These are phyloP conservation scores for Kingdonia uniflora DNA, from an alignment of 164 flowering plant genomes.

Conservation along the genomic window DNA sequence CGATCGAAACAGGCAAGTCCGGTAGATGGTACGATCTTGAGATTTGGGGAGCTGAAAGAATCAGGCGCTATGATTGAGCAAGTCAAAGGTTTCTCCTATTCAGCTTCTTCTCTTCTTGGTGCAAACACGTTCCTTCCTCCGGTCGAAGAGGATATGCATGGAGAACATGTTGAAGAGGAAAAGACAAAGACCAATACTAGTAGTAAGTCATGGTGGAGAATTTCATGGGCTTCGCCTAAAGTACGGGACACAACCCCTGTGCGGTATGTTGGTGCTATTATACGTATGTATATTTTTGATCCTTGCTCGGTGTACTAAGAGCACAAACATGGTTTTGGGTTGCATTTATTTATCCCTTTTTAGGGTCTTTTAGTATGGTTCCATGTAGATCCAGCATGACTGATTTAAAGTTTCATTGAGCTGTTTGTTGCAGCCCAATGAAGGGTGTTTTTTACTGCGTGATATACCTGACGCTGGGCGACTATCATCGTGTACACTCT, in stretches of 20 bases:
- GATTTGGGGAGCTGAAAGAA: conserved; percentile 81
- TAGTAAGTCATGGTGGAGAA: conserved; percentile 76
- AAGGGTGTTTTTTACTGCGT: conserved; percentile 94
- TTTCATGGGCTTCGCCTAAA: conserved; percentile 84
- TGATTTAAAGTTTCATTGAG: background rate
- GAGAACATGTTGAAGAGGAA: conserved; percentile 22
- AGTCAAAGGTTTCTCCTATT: conserved; percentile 90
- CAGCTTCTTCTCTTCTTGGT: conserved; percentile 82
- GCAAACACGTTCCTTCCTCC: conserved; percentile 46
- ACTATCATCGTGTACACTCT: conserved; percentile 89
- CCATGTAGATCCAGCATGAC: no score
- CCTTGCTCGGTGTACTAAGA: no score
- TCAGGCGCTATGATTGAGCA: conserved; percentile 88
- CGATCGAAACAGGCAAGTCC: conserved; percentile 62
- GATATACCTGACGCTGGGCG: conserved; percentile 83
- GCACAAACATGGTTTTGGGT: no score
- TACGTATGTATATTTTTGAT: background rate
- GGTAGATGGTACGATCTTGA: conserved; percentile 81
- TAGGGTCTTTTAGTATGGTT: no score
- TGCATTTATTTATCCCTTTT: no score
- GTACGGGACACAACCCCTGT: conserved; percentile 38
- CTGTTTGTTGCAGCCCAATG: conserved; percentile 59
- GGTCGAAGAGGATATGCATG: conserved; percentile 21
- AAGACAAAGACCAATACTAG: conserved; percentile 15
- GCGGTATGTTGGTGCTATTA: conserved; percentile 33